Percentiles rank a stretch among this genome's conserved stretches.
Evolutionary conservation across 345 rosid species (phyloP).

Genomic region (Moricandia arvensis): DNA sequence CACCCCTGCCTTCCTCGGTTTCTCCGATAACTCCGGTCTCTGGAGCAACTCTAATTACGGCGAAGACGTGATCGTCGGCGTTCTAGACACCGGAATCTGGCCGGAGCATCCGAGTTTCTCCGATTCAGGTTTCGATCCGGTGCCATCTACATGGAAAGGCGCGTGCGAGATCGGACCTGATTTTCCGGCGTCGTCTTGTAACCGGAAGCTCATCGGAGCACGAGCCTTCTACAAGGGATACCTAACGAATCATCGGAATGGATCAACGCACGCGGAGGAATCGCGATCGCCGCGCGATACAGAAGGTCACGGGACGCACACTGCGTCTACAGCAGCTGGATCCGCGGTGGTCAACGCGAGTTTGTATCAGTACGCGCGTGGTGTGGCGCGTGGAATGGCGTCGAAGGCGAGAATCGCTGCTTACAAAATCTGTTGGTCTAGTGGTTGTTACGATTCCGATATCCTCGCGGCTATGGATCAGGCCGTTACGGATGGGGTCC

Average conservation of each 20-base stretch:
- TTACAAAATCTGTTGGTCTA: slow-evolving; percentile 81
- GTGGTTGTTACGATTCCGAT: slow-evolving; percentile 85
- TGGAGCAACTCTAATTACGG: slow-evolving; percentile 69
- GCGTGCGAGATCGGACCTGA: slow-evolving; percentile 55
- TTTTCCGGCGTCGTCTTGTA: slow-evolving; percentile 68
- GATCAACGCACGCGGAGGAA: slow-evolving; percentile 45
- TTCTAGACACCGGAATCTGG: slow-evolving; percentile 88
- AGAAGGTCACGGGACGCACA: slow-evolving; percentile 88
- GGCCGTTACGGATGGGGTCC: slow-evolving; percentile 76
- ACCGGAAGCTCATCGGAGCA: slow-evolving; percentile 80
- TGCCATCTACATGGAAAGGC: slow-evolving; percentile 71
- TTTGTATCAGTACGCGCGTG: slow-evolving; percentile 55
- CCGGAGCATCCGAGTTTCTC: slow-evolving; percentile 73
- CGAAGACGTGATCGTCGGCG: slow-evolving; percentile 70
- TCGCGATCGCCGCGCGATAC: slow-evolving; percentile 75
- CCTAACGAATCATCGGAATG: slow-evolving; percentile 39
- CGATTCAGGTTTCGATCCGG: slow-evolving; percentile 45
- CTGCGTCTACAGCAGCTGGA: slow-evolving; percentile 88
- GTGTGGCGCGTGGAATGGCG: slow-evolving; percentile 93
- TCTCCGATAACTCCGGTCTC: slow-evolving; percentile 57
- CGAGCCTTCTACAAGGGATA: slow-evolving; percentile 64
- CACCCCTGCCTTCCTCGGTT: slow-evolving; percentile 72
- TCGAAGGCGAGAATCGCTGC: slow-evolving; percentile 75
- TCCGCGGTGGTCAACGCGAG: slow-evolving; percentile 64
- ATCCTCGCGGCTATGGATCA: slow-evolving; percentile 94